Conservation (phyloP, 495 filamentous ascomycete species). For the Durotheca rogersii region DNA sequence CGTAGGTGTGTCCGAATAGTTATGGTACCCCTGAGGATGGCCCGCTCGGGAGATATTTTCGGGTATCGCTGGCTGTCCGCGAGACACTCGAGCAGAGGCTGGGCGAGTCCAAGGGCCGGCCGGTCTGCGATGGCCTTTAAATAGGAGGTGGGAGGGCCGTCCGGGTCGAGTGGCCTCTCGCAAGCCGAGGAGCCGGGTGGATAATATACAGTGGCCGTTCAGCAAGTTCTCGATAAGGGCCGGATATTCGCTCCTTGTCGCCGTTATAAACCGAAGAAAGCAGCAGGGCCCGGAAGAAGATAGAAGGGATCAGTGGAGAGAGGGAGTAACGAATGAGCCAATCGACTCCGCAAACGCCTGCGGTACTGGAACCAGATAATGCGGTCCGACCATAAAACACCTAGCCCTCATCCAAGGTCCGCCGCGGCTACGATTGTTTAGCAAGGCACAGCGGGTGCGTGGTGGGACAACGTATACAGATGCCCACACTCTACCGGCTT, state of each 20-base stretch:
- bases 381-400: conserved; percentile 28
- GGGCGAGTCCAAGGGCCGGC: conserved; percentile 12
- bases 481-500: conserved; percentile 20
- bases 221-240: conserved; percentile 9
- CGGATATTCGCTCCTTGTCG: conserved; percentile 6
- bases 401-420: conserved; percentile 23
- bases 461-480: conserved; percentile 24
- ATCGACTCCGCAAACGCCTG: conserved; percentile 28
- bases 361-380: conserved; percentile 23
- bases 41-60: conserved; percentile 35
- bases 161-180: conserved; percentile 22
- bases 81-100: conserved; percentile 13
- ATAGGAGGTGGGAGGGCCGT: conserved; percentile 9
- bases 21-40: conserved; percentile 35
- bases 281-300: conserved; percentile 23
- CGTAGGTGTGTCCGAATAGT: conserved; percentile 36
- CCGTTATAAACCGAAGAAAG: conserved; percentile 29
- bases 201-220: conserved; percentile 8
- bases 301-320: conserved; percentile 31
- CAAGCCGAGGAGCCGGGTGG: conserved; percentile 10
- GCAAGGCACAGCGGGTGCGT: conserved; percentile 12
- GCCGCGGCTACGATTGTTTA: conserved; percentile 20
- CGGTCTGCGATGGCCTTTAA: conserved; percentile 14
- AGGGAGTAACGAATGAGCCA: conserved; percentile 25
- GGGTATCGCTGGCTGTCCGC: conserved; percentile 41